Evolutionary conservation across 2,329 filamentous ascomycete genomes (phyloP), one percentile per base, ranked within the genome.

Genomic region (Penicillium digitatum): DNA sequence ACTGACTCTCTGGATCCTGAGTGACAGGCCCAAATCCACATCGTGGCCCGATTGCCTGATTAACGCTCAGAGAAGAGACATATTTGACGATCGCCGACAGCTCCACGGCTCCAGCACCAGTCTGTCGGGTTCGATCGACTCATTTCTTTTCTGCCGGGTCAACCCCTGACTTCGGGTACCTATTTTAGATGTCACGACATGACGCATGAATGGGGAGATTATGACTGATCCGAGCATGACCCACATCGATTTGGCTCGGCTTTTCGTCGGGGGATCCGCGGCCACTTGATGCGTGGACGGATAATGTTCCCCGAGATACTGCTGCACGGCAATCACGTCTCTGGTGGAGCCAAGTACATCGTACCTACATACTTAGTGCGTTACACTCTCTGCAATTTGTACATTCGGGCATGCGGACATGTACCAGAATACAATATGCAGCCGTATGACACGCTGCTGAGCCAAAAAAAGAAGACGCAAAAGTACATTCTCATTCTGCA

Each of bases 91-190:
- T 65, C 62, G 52, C 40, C 52, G 31, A 42, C 44, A 38, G 32
- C 49, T 57, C 58, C 51, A 59, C 54, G 32, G 61, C 59, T 52
- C 62, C 60, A 56, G 50, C 49, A 54, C 50, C 63, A 61, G 20
- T 43, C 22, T 55, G 52, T 58, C 62, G 63, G 62, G 62, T 55
- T 55, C 54, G 56, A 61, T 65, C 60, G 35, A 52, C 59, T 34
- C 54, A 53, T 44, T 56, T 58, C 58, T 62, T 52, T 51, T 24
- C 52, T 58, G 43, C 55, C 47, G 60, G 57, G 52, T 62, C 58
- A 42, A 34, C 54, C 58, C 62, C 60, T 60, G 58, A 57, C 54
- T 59, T 55, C 50, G 39, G 51, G 38, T 54, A 39, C 37, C 45
- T 48, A 45, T 55, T 55, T 47, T 35, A 32, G 29, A 35, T 35